Base-by-base conservation (phyloP, 2,329 filamentous ascomycete species). In the Pyrenophora graminea region DNA sequence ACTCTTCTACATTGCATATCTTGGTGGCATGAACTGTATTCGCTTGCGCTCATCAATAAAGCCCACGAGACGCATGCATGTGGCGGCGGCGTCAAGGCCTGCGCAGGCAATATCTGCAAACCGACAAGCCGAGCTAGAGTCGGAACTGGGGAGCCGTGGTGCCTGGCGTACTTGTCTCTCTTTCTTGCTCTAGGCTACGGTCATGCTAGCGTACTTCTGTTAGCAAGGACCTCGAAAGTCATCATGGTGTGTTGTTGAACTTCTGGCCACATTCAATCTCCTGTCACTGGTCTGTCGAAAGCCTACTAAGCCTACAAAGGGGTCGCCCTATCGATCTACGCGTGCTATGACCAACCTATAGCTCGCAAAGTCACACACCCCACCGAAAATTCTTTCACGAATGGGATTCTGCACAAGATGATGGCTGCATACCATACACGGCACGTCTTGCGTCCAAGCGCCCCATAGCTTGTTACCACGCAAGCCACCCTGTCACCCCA, bases 41-140 rank as follows among this genome's bases (percentile, higher is more conserved):
- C 38, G 47, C 53, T 49, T 49, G 39, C 39, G 43, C 40, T 18
- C 43, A 48, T 50, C 52, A 48, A 48, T 40, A 37, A 39, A 17
- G 30, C 31, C 48, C 48, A 52, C 45, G 45, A 42, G 50, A 43
- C 56, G 47, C 44, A 50, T 37, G 42, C 36, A 37, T 10, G 40
- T 37, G 46, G 38, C 44, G 30, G 36, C 36, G 30, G 36, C 36
- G 36, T 47, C 37, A 41, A 41, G n/a, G 31, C 23, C 57, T 63
- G 64, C 62, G 55, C 19, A 31, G 55, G 55, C 48, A 66, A 67
- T 65, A 63, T 61, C 48, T 58, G 31, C 39, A 55, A 42, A 56
- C 56, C 56, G 48, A 39, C 51, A 48, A 56, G 27, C 39, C 39
- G 44, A 55, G 23, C 39, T 58, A 39, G 23, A 52, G 36, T 61